phyloP scores from a whole-genome alignment of 2,329 filamentous ascomycete species.

The Pezicula neosporulosa region DNA sequence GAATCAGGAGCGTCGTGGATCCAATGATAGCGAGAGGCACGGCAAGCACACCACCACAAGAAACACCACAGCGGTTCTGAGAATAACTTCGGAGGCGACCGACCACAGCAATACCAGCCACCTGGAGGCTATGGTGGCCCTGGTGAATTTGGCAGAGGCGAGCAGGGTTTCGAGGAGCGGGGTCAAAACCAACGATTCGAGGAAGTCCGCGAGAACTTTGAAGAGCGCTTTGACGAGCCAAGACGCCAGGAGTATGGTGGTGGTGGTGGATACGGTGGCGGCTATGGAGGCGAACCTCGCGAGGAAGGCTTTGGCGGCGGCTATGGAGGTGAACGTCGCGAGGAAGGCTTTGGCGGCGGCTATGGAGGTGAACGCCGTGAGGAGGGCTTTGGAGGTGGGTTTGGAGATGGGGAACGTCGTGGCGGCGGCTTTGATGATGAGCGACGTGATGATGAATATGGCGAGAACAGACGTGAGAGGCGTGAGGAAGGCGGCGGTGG shows the following conservation, averaged over 20 bases:
- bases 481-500: conserved; percentile 14
- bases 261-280: conserved; percentile 8
- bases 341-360: conserved; percentile 2
- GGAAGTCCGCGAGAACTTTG: conserved; percentile 9
- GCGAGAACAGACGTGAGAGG: neutral
- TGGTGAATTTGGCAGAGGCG: conserved; percentile 4
- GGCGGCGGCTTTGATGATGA: conserved; percentile 10
- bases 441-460: conserved; percentile 4
- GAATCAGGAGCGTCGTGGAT: conserved; percentile 15
- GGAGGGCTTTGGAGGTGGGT: neutral
- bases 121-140: conserved; percentile 6
- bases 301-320: conserved; percentile 14
- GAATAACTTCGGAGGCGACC: conserved; percentile 1
- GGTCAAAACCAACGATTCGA: neutral
- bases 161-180: neutral
- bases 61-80: conserved; percentile 22
- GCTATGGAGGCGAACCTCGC: conserved; percentile 15
- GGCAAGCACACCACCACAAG: conserved; percentile 20
- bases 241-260: conserved; percentile 14
- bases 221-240: conserved; percentile 23
- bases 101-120: neutral
- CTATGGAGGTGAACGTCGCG: conserved; percentile 19
- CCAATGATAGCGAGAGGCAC: conserved; percentile 23
- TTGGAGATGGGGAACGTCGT: conserved; percentile 4
- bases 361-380: neutral